These are phyloP conservation scores for Lentinula guzmanii DNA, from an alignment of 768 basidiomycete genomes.

Conservation along the genomic window DNA sequence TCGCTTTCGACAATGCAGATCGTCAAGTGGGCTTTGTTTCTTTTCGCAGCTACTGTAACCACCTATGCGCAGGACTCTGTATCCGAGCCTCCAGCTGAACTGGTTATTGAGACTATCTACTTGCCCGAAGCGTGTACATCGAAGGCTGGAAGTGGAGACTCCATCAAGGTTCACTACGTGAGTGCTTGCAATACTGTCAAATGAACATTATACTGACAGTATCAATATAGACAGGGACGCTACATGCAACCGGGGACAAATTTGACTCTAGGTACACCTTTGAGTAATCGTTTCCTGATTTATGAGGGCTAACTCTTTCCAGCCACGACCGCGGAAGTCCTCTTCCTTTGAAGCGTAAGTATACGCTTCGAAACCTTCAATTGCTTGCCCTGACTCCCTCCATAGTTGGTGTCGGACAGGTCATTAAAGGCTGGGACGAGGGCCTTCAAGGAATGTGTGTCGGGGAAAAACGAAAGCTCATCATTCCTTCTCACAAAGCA, in stretches of 20 bases:
- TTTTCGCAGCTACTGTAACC: constrained; percentile 42
- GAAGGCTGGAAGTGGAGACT: constrained; percentile 56
- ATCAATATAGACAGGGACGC: constrained; percentile 63
- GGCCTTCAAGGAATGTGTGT: constrained; percentile 83
- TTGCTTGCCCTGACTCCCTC: background rate
- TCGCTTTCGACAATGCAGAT: constrained; percentile 38
- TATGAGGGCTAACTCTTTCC: background rate
- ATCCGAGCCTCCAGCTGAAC: constrained; percentile 41
- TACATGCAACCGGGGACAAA: constrained; percentile 70
- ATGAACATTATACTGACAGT: background rate
- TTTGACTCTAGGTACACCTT: constrained; percentile 76
- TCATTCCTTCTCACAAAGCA: constrained; percentile 73
- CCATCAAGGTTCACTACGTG: constrained; percentile 76
- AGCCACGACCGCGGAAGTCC: constrained; percentile 73
- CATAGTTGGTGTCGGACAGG: constrained; percentile 72
- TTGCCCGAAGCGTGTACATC: constrained; percentile 49
- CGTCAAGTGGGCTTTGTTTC: constrained; percentile 37
- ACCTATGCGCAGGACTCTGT: constrained; percentile 16
- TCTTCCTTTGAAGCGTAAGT: constrained; percentile 71
- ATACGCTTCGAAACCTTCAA: background rate
- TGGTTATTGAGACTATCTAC: constrained; percentile 57
- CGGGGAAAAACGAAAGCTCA: constrained; percentile 82
- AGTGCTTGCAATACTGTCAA: constrained; percentile 7
- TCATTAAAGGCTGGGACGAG: constrained; percentile 83
- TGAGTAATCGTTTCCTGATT: background rate